These are phyloP conservation scores for Citrullus colocynthis DNA, from an alignment of 306 rosid species.

Conservation along the genomic window DNA sequence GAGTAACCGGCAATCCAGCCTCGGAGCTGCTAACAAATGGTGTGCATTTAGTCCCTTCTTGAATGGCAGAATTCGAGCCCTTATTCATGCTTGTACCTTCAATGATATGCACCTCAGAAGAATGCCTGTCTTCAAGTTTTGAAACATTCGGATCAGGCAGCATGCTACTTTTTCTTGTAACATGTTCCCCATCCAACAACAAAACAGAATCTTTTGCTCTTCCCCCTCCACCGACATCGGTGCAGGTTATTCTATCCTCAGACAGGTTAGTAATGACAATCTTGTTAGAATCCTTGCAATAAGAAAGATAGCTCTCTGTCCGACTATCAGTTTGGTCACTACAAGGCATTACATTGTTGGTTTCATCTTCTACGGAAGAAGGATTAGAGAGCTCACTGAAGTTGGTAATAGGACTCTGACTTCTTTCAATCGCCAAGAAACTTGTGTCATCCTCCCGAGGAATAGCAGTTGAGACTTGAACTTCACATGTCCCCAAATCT, in stretches of 20 bases:
- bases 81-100: slow-evolving; percentile 52
- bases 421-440: slow-evolving; percentile 53
- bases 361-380: slow-evolving; percentile 89
- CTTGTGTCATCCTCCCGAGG: slow-evolving; percentile 40
- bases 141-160: slow-evolving; percentile 30
- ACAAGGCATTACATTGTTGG: slow-evolving; percentile 52
- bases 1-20: slow-evolving; percentile 73
- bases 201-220: slow-evolving; percentile 33
- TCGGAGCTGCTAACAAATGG: slow-evolving; percentile 41
- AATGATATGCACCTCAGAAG: slow-evolving; percentile 36
- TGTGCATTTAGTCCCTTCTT: slow-evolving; percentile 46
- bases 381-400: slow-evolving; percentile 91
- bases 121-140: slow-evolving; percentile 35
- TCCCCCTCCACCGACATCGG: slow-evolving; percentile 20
- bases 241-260: slow-evolving; percentile 32
- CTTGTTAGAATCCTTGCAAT: slow-evolving; percentile 41
- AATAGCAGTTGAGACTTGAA: slow-evolving; percentile 42
- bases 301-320: slow-evolving; percentile 32
- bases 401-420: slow-evolving; percentile 82
- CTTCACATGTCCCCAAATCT: slow-evolving; percentile 37
- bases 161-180: slow-evolving; percentile 16
- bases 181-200: slow-evolving; percentile 44
- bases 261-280: slow-evolving; percentile 29
- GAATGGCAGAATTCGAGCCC: slow-evolving; percentile 38
- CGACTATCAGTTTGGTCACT: slow-evolving; percentile 47